phyloP scores from a whole-genome alignment of 352 stramenopile species.

The Phytophthora melonis region DNA sequence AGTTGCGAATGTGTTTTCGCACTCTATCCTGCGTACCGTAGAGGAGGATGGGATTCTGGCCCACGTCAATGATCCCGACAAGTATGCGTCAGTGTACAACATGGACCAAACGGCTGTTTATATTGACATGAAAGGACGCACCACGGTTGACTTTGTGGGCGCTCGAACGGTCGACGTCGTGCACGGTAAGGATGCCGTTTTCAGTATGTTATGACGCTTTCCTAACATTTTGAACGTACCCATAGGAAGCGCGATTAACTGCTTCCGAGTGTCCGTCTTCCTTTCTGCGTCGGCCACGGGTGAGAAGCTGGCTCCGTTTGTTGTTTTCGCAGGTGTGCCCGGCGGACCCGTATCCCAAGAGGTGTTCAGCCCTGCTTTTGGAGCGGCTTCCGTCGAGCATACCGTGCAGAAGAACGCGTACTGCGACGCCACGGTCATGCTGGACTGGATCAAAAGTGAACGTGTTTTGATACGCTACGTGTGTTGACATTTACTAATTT shows the following conservation, averaged over 20 bases:
- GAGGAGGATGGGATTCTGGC: conserved; percentile 10
- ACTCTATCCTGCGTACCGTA: too few species aligned
- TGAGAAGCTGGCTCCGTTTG: background rate
- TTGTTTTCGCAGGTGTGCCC: conserved; percentile 6
- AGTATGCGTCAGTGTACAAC: background rate
- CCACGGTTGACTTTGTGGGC: conserved; percentile 1
- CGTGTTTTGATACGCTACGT: too few species aligned
- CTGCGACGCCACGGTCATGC: background rate
- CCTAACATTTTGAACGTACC: background rate
- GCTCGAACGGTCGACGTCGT: background rate
- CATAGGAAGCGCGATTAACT: conserved; percentile 1
- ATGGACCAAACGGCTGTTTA: conserved; percentile 15
- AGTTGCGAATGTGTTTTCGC: too few species aligned
- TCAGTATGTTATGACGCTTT: background rate
- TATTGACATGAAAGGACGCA: conserved; percentile 1
- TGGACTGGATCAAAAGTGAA: background rate
- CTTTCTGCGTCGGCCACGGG: conserved; percentile 4
- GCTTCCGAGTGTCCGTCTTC: conserved; percentile 4
- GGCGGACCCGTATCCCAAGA: conserved; percentile 11
- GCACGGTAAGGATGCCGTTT: conserved; percentile 9
- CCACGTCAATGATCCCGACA: background rate
- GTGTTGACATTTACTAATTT: too few species aligned
- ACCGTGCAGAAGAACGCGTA: background rate
- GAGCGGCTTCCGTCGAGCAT: too few species aligned
- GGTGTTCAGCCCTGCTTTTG: conserved; percentile 7